Evolutionary conservation across 305 asterid genomes (phyloP), one percentile per base, ranked within the genome.

Genomic region (Fraxinus platypoda): DNA sequence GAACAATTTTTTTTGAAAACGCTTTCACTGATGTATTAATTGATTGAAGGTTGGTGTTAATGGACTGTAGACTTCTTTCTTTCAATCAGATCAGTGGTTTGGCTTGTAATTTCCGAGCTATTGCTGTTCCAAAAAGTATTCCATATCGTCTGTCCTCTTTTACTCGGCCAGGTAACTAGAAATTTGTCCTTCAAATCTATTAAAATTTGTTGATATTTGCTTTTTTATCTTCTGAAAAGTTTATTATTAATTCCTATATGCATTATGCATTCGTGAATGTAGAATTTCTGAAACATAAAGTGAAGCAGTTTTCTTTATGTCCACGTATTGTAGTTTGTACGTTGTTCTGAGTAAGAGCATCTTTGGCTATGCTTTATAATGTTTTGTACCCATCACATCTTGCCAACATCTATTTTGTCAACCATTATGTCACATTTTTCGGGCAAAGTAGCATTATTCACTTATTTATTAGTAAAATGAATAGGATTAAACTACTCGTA

Each of bases 51-150:
- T 62, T 76, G 75, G 79, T 86, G 83, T 85, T 89, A 75, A 93
- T 94, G 97, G 97, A 92, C 88, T 89, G 98, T 88, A 90, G 93
- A 84, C 79, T 88, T 82, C 80, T 89, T 52, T 92, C 91, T 77
- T 86, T 93, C 88, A 86, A 81, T 84, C 86, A 88, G 88, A 83
- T 85, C 87, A 38, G 85, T 80, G 87, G 87, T 79, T 81, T 90
- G 72, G 57, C 84, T 80, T 74, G 85, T 75, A 79, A 78, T 85
- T 82, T 84, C 59, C 83, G 35, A 15, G 78, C 74, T 54, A 84
- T 85, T 81, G 79, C 86, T 78, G 64, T 83, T 31, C 78, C 87
- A 78, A 75, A 83, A 35, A 80, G 80, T 13, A 72, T 83, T 74
- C 86, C 64, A 54, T 81, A 30, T 25, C 88, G 77, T 37, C 26